phyloP scores from a whole-genome alignment of 768 basidiomycete genomes.

The Tylopilus rubrobrunneus region DNA sequence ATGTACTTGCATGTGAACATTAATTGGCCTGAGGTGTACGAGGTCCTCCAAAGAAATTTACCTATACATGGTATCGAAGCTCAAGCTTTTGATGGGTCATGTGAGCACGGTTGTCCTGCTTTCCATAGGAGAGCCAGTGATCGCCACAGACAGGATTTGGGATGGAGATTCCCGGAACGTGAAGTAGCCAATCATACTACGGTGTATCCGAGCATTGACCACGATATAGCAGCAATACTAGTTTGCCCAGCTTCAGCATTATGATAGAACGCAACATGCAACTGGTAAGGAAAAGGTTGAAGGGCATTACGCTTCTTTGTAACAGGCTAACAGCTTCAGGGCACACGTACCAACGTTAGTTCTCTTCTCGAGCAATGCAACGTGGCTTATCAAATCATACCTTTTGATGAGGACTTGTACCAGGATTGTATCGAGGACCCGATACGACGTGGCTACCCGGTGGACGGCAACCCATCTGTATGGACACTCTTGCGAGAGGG shows the following conservation, averaged over 20 bases:
- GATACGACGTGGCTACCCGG: conserved; percentile 19
- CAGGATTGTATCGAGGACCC: conserved; percentile 19
- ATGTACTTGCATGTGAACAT: no score
- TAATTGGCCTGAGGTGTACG: no score
- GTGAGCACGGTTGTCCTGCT: no score
- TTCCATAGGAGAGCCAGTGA: no score
- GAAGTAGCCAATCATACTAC: not conserved
- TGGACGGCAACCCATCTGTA: conserved; percentile 20
- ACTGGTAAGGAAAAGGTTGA: conserved; percentile 4
- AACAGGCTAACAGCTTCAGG: conserved; percentile 3
- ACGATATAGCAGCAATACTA: conserved; percentile 6
- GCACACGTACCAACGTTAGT: conserved; percentile 10
- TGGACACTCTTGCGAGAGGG: conserved; percentile 32
- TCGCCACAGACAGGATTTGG: no score
- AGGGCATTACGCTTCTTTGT: not conserved
- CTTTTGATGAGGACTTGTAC: conserved; percentile 16
- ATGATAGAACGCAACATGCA: not conserved
- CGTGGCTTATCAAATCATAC: conserved; percentile 7
- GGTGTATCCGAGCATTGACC: not conserved
- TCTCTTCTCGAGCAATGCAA: conserved; percentile 16
- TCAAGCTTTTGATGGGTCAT: no score
- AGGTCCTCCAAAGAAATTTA: no score
- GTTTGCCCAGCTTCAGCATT: not conserved
- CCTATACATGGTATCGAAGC: no score
- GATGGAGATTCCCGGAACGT: conserved; percentile 2